Evolutionary conservation across 2,329 filamentous ascomycete species (phyloP).

Genomic region (Sclerotinia nivalis): DNA sequence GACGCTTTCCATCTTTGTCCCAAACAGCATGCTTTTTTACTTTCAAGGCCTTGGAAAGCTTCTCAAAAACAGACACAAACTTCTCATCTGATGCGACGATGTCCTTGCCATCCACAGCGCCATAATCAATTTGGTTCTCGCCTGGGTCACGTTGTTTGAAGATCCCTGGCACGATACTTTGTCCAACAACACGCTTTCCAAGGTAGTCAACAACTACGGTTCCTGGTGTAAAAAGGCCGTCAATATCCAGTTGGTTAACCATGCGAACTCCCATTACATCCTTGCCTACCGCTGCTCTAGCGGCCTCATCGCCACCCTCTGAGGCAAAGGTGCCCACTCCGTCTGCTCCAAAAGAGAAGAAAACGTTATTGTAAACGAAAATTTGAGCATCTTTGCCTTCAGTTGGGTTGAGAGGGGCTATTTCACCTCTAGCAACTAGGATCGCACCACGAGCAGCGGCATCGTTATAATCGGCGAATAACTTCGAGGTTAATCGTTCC

Average conservation of each 20-base stretch:
- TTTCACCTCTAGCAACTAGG: constrained; percentile 87
- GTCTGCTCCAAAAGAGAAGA: constrained; percentile 97
- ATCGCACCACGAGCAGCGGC: constrained; percentile 90
- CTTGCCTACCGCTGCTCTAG: constrained; percentile 92
- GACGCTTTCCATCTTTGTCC: constrained; percentile 91
- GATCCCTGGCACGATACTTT: constrained; percentile 97
- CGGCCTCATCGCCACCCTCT: constrained; percentile 95
- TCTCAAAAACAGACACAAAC: constrained; percentile 81
- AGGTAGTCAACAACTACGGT: constrained; percentile 97
- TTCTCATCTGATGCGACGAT: constrained; percentile 86
- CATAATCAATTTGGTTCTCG: constrained; percentile 98
- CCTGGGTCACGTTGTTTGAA: constrained; percentile 98
- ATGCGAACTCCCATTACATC: constrained; percentile 92
- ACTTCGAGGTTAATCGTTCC: constrained; percentile 88
- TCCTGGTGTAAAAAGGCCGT: constrained; percentile 89
- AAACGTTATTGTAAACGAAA: constrained; percentile 99
- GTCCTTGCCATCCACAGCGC: constrained; percentile 95
- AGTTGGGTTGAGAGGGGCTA: constrained; percentile 91
- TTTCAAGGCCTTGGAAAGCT: constrained; percentile 85
- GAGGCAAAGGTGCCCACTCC: constrained; percentile 96
- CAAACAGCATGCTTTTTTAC: constrained; percentile 96
- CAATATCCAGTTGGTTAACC: constrained; percentile 96
- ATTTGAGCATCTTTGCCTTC: constrained; percentile 93
- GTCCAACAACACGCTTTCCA: constrained; percentile 93
- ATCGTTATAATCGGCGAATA: constrained; percentile 97